These are phyloP conservation scores for Aethionema arabicum DNA, from an alignment of 345 rosid species.

Conservation along the genomic window DNA sequence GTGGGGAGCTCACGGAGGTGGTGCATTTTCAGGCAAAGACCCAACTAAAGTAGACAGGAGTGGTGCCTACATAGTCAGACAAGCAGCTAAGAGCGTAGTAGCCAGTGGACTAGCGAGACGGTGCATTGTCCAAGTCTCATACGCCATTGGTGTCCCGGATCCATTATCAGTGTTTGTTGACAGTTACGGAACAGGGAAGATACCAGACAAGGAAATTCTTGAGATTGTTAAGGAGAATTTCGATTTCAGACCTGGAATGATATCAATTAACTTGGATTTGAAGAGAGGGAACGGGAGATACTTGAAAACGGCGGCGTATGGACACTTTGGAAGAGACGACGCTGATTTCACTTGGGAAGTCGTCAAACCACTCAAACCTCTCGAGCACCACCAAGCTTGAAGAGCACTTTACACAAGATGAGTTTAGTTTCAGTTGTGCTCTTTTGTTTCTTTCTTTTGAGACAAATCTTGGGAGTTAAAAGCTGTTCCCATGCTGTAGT, in stretches of 20 bases:
- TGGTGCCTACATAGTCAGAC: slow-evolving; percentile 29
- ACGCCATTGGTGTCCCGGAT: slow-evolving; percentile 63
- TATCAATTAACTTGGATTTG: slow-evolving; percentile 50
- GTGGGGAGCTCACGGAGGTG: too few relatives aligned
- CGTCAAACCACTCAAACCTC: slow-evolving; percentile 40
- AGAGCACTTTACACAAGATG: too few relatives aligned
- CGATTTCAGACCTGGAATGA: slow-evolving; percentile 65
- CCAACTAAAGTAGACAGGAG: too few relatives aligned
- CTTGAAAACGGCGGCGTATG: slow-evolving; percentile 59
- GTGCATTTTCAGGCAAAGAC: too few relatives aligned
- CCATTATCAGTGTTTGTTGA: slow-evolving; percentile 60
- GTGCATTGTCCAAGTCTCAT: slow-evolving; percentile 65
- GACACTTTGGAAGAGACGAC: slow-evolving; percentile 59
- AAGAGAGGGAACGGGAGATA: slow-evolving; percentile 40
- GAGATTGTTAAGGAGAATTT: slow-evolving; percentile 62
- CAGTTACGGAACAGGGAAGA: slow-evolving; percentile 50
- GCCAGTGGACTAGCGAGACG: slow-evolving; percentile 58
- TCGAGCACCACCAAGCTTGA: slow-evolving; percentile 44
- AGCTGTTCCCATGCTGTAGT: too few relatives aligned
- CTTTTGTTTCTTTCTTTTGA: too few relatives aligned
- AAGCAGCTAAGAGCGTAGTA: slow-evolving; percentile 62
- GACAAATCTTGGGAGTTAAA: too few relatives aligned
- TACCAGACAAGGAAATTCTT: slow-evolving; percentile 56
- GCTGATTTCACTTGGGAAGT: slow-evolving; percentile 63
- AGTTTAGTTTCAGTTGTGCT: too few relatives aligned